Evolutionary conservation across 148 eudicot genomes (phyloP).

Genomic region (Fagopyrum esculentum): DNA sequence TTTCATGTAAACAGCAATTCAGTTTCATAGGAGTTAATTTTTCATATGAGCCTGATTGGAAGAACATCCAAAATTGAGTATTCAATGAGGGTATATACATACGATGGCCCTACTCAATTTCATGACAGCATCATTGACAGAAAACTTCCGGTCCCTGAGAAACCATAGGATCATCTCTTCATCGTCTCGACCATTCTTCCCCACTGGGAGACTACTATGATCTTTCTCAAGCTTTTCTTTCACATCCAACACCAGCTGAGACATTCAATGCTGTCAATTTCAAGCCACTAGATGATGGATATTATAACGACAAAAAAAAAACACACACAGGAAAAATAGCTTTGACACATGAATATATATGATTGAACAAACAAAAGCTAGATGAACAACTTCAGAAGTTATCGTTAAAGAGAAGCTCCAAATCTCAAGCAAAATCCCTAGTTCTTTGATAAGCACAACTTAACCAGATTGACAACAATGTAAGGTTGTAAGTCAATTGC

Average conservation of each 20-base stretch:
- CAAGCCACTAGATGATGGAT: constrained; percentile 4
- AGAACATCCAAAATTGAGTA: background rate
- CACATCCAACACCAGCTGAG: constrained; percentile 60
- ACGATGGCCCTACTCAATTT: constrained; percentile 88
- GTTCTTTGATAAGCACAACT: background rate
- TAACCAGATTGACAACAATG: background rate
- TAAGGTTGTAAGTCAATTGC: background rate
- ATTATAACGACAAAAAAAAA: background rate
- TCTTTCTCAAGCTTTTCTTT: constrained; percentile 73
- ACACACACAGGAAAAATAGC: background rate
- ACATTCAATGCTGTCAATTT: constrained; percentile 10
- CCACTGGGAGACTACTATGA: constrained; percentile 53
- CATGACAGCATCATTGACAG: constrained; percentile 56
- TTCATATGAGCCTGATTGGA: background rate
- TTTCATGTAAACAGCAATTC: background rate
- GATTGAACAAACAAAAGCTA: background rate
- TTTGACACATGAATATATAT: background rate
- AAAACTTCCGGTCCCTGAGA: constrained; percentile 76
- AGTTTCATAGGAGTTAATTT: background rate
- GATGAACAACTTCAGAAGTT: background rate
- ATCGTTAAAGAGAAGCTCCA: background rate
- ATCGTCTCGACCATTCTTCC: constrained; percentile 86
- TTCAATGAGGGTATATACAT: constrained; percentile 18
- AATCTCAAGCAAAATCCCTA: background rate
- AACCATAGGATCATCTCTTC: constrained; percentile 93